Evolutionary conservation across 768 basidiomycete species (phyloP), one percentile per base, ranked within the genome.

Genomic region (Gyrodon lividus): DNA sequence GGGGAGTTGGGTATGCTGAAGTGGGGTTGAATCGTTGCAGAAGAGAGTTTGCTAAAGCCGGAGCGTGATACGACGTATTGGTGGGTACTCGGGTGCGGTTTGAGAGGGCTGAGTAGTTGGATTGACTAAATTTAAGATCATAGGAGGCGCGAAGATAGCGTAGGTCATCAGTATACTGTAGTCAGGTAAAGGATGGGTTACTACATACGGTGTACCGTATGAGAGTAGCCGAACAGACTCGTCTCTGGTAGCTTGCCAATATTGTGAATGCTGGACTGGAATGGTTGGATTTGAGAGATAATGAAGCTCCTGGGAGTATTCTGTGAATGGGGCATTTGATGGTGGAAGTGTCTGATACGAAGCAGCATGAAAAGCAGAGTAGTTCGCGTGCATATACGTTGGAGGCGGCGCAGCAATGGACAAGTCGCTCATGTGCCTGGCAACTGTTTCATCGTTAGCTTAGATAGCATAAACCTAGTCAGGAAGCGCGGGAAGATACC

Each of bases 1-100:
- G 84, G 20, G 84, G 85, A 2, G 87, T 87, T 2, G 87, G 87
- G 69, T 90, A 90, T 2, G 81, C 77, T 4, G 76, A 72, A 16
- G 75, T 75, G n/a, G 87, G 83, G 4, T 75, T 67, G 28, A 80
- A 77, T 13, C 80, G 79, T 50, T 86, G 86, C 47, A 89, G 76
- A 20, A 91, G 60, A 3, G 86, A 80, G 50, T 82, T 82, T 0
- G 87, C 80, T 59, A 89, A 81, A 0, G 80, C 65, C 8, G 71
- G 76, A 1, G 82, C 75, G 42, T 80, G 76, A 59, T 80, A 87
- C 12, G 70, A 72, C 1, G 82, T 78, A n/a, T 75, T 38, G 70
- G 72, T 67, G 40, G 73, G 71, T 9, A 67, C 58, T 20, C 73
- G 66, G 12, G 67, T 57, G 76, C 79, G 82, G 37, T 73, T 71